Evolutionary conservation across 805 yeast genomes (phyloP).

Genomic region (Blastobotrys chiropterorum): DNA sequence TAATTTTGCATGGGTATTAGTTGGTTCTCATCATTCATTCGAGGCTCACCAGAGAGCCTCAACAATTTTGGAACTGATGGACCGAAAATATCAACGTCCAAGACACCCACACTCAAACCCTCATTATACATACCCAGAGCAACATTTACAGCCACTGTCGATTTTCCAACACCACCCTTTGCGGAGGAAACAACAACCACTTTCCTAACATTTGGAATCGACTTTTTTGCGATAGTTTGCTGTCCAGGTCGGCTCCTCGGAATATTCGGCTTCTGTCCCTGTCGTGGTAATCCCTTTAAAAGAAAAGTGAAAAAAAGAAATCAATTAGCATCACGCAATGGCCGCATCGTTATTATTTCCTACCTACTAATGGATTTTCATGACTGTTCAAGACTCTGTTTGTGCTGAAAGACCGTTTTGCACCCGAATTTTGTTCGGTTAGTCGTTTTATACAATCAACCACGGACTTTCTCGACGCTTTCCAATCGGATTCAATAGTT

Average conservation of each 20-base stretch:
- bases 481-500: slow-evolving; percentile 28
- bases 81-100: slow-evolving; percentile 81
- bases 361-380: slow-evolving; percentile 51
- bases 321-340: neutral
- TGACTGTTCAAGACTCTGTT: slow-evolving; percentile 26
- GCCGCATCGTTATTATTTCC: too few species aligned
- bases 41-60: slow-evolving; percentile 64
- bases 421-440: slow-evolving; percentile 7
- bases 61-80: slow-evolving; percentile 74
- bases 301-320: slow-evolving; percentile 1
- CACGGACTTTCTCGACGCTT: slow-evolving; percentile 25
- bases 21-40: slow-evolving; percentile 45
- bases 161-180: slow-evolving; percentile 79
- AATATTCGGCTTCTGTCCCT: slow-evolving; percentile 15
- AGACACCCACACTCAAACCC: slow-evolving; percentile 57
- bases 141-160: slow-evolving; percentile 61
- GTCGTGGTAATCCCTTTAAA: slow-evolving; percentile 38
- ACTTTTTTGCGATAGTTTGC: slow-evolving; percentile 30
- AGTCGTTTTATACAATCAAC: slow-evolving; percentile 22
- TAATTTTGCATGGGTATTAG: slow-evolving; percentile 63
- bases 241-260: slow-evolving; percentile 51
- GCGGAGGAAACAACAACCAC: slow-evolving; percentile 67
- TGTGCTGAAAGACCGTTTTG: slow-evolving; percentile 25
- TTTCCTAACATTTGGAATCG: slow-evolving; percentile 54
- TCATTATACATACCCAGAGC: slow-evolving; percentile 53